Percentiles rank a stretch among this genome's conserved stretches.
These are phyloP conservation scores for Albugo laibachii DNA, from an alignment of 352 stramenopile species.

Conservation along the genomic window DNA sequence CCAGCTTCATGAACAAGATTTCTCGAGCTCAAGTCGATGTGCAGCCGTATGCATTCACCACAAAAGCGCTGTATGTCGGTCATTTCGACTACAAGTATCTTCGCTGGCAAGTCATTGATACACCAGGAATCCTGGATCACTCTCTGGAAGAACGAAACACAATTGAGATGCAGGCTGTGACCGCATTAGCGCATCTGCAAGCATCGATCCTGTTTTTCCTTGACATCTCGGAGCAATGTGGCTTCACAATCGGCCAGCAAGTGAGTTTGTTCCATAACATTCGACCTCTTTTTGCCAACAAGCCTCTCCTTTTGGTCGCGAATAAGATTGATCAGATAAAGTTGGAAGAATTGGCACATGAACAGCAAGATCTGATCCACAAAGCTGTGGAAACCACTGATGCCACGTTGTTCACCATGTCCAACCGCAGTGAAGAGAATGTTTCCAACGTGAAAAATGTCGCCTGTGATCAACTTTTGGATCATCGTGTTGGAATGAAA, in stretches of 20 bases:
- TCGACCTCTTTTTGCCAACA: slow-evolving; percentile 97
- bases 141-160: slow-evolving; percentile 98
- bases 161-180: slow-evolving; percentile 99
- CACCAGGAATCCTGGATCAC: slow-evolving; percentile 98
- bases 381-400: slow-evolving; percentile 42
- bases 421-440: slow-evolving; percentile 94
- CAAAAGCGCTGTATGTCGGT: slow-evolving; percentile 98
- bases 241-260: slow-evolving; percentile 97
- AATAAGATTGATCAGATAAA: slow-evolving; percentile 98
- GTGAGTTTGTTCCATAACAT: slow-evolving; percentile 95
- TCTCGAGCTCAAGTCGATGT: slow-evolving; percentile 98
- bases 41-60: slow-evolving; percentile 98
- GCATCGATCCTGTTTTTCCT: slow-evolving; percentile 99
- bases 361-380: slow-evolving; percentile 73
- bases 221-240: slow-evolving; percentile 98
- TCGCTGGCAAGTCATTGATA: slow-evolving; percentile 99
- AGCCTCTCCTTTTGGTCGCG: slow-evolving; percentile 95
- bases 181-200: slow-evolving; percentile 96
- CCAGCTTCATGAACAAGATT: slow-evolving; percentile 99
- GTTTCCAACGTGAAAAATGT: slow-evolving; percentile 88
- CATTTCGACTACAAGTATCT: slow-evolving; percentile 99
- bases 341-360: slow-evolving; percentile 75
- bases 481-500: slow-evolving; percentile 88
- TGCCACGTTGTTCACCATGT: slow-evolving; percentile 95
- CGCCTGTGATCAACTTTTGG: slow-evolving; percentile 91